Percentiles rank a stretch among this genome's conserved stretches.
These are phyloP conservation scores for Peterozyma xylosa DNA, from an alignment of 805 yeast species.

Conservation along the genomic window DNA sequence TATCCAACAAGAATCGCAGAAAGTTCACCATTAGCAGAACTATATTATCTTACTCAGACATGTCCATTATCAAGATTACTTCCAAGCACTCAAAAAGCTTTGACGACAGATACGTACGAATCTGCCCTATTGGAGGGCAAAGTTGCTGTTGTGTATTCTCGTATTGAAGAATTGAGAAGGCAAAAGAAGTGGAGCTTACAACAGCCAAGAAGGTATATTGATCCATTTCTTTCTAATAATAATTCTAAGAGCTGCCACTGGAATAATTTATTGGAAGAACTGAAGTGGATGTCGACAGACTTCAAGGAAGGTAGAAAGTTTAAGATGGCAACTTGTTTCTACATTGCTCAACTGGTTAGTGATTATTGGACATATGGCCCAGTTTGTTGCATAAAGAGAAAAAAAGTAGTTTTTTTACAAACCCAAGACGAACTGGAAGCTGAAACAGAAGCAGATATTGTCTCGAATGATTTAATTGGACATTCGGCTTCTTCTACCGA, in stretches of 20 bases:
- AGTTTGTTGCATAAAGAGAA: conserved; percentile 52
- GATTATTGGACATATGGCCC: conserved; percentile 80
- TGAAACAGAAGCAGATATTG: background rate
- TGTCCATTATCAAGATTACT: conserved; percentile 75
- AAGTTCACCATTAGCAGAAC: conserved; percentile 69
- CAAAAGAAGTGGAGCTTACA: conserved; percentile 86
- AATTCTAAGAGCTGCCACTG: conserved; percentile 47
- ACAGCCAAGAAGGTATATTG: conserved; percentile 67
- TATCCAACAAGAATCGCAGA: conserved; percentile 49
- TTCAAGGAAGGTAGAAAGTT: conserved; percentile 62
- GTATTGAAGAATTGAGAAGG: conserved; percentile 87
- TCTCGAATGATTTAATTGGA: conserved; percentile 8
- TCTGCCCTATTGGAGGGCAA: conserved; percentile 84
- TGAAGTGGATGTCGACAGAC: conserved; percentile 78
- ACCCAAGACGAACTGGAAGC: background rate
- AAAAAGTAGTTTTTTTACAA: conserved; percentile 25
- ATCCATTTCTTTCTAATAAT: conserved; percentile 41
- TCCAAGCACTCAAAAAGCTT: conserved; percentile 79
- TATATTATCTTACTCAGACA: conserved; percentile 82
- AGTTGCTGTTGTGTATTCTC: conserved; percentile 78
- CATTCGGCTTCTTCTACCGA: background rate
- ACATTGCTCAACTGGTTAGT: conserved; percentile 62
- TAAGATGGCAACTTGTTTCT: conserved; percentile 62
- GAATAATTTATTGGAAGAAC: conserved; percentile 70
- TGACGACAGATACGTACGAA: conserved; percentile 80